Evolutionary conservation across 306 rosid genomes (phyloP).

Genomic region (Bauhinia variegata): DNA sequence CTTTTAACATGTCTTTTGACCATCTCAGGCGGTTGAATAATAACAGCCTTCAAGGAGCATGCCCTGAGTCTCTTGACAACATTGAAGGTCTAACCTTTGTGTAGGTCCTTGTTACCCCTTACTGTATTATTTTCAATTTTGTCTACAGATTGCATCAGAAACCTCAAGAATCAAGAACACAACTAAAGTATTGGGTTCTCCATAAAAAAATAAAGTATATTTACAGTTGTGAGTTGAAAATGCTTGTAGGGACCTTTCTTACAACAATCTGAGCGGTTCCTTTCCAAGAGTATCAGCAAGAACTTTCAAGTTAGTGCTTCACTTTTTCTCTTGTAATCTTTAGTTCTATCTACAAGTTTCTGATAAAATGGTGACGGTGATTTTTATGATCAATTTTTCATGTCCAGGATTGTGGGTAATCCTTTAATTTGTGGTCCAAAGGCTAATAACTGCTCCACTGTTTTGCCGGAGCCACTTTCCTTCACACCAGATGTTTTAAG

Average conservation of each 20-base stretch:
- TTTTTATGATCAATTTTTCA: conserved; percentile 16
- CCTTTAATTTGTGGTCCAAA: conserved; percentile 88
- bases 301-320: conserved; percentile 82
- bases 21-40: conserved; percentile 86
- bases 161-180: background rate
- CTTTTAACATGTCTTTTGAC: conserved; percentile 35
- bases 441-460: conserved; percentile 74
- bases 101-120: conserved; percentile 61
- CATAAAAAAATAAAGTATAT: background rate
- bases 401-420: conserved; percentile 81
- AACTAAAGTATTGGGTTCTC: conserved; percentile 25
- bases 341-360: conserved; percentile 17
- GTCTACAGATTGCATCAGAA: background rate
- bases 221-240: conserved; percentile 30
- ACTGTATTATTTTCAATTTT: conserved; percentile 2
- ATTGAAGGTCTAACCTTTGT: conserved; percentile 83
- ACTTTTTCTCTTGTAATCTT: conserved; percentile 8
- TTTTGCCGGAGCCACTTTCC: conserved; percentile 88
- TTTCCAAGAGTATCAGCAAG: conserved; percentile 87
- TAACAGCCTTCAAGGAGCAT: conserved; percentile 89
- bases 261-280: conserved; percentile 87
- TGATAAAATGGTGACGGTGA: background rate
- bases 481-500: conserved; percentile 70
- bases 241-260: conserved; percentile 84
- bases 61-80: conserved; percentile 76